phyloP scores from a whole-genome alignment of 108 stramenopile species.

The Mediolabrus comicus region DNA sequence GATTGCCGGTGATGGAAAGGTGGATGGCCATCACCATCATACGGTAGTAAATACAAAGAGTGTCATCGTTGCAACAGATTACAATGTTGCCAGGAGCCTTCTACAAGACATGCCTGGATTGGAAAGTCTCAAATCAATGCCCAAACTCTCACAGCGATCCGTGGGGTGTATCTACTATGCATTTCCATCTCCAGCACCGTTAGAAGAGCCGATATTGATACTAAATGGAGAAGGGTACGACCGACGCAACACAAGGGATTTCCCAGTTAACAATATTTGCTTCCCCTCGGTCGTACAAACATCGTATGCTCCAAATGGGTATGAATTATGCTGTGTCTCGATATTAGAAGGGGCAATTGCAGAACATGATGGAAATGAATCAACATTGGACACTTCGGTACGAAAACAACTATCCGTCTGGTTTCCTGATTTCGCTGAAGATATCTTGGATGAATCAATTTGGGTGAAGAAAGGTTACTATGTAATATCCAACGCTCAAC shows the following conservation, averaged over 20 bases:
- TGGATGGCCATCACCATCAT: neutral
- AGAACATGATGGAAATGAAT: conserved; percentile 44
- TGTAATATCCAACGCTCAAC: conserved; percentile 76
- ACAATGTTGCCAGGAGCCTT: conserved; percentile 48
- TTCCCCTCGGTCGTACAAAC: conserved; percentile 81
- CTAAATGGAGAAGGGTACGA: conserved; percentile 60
- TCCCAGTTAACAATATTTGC: conserved; percentile 84
- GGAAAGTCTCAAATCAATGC: conserved; percentile 21
- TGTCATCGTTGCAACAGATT: conserved; percentile 87
- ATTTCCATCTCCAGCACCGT: conserved; percentile 62
- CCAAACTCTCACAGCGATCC: conserved; percentile 63
- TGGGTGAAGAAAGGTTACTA: conserved; percentile 61
- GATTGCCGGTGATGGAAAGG: too few species aligned
- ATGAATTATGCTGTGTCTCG: conserved; percentile 72
- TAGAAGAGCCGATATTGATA: conserved; percentile 79
- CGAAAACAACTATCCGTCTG: conserved; percentile 61
- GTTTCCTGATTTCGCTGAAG: conserved; percentile 55
- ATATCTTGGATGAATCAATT: conserved; percentile 58
- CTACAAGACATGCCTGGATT: conserved; percentile 53
- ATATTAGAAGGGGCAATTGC: conserved; percentile 64
- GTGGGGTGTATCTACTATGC: conserved; percentile 84
- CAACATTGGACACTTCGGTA: conserved; percentile 60
- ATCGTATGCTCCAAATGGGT: conserved; percentile 67
- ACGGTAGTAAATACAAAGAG: conserved; percentile 33
- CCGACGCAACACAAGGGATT: conserved; percentile 36